These are phyloP conservation scores for Cordyceps cateniannulata DNA, from an alignment of 2,329 filamentous ascomycete species.

Conservation along the genomic window DNA sequence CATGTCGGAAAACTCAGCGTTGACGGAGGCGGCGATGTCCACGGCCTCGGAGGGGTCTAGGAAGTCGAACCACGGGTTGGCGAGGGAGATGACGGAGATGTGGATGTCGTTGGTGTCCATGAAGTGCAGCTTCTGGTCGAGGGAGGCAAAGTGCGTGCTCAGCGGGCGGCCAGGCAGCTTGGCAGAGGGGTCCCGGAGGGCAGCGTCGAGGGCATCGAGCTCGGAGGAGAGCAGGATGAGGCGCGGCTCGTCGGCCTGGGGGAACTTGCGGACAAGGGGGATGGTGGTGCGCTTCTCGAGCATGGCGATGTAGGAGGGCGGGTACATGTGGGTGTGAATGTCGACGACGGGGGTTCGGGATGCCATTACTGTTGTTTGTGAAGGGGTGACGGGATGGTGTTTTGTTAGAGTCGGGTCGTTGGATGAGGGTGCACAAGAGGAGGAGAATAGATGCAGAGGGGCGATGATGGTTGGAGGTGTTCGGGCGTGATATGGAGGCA, in stretches of 20 bases:
- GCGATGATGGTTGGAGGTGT: neutral
- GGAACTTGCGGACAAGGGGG: conserved; percentile 65
- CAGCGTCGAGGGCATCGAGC: conserved; percentile 38
- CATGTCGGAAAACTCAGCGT: conserved; percentile 68
- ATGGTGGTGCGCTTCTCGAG: conserved; percentile 55
- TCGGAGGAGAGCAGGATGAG: conserved; percentile 58
- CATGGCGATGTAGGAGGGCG: conserved; percentile 55
- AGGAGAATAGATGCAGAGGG: neutral
- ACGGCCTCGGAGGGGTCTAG: conserved; percentile 55
- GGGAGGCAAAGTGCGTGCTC: conserved; percentile 75
- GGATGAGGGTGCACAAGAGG: too few relatives aligned
- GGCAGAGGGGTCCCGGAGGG: conserved; percentile 46
- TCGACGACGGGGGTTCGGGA: conserved; percentile 46
- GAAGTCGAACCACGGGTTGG: conserved; percentile 94
- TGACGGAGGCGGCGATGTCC: conserved; percentile 59
- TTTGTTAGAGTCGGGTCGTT: neutral
- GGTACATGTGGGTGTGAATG: conserved; percentile 66
- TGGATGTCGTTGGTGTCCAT: conserved; percentile 81
- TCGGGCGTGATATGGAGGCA: neutral
- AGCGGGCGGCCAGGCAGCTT: conserved; percentile 72
- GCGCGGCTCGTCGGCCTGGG: conserved; percentile 48
- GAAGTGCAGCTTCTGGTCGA: conserved; percentile 73
- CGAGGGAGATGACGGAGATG: conserved; percentile 78
- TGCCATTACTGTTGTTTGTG: conserved; percentile 23
- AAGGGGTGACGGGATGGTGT: neutral